A percentile compares a stretch with the other conserved stretches of the same genome.
Conservation (phyloP, 805 yeast species). For the Wickerhamomyces bovis region DNA sequence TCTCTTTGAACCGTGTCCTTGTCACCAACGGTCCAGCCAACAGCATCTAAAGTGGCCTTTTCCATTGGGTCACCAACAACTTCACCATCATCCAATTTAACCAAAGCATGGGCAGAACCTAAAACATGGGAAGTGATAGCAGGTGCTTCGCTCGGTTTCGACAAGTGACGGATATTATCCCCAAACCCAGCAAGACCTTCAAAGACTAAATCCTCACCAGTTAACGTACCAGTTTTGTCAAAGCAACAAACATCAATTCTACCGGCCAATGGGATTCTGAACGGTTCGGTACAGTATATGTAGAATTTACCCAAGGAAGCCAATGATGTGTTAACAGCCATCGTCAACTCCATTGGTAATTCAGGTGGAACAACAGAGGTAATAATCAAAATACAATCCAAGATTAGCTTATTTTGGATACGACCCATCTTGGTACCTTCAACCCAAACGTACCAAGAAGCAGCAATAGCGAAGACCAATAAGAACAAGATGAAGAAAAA, state of each 20-base stretch:
- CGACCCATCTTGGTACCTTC: conserved; percentile 97
- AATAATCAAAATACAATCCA: conserved; percentile 92
- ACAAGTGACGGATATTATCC: conserved; percentile 46
- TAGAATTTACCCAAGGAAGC: conserved; percentile 82
- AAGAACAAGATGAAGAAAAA: conserved; percentile 86
- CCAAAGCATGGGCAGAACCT: conserved; percentile 96
- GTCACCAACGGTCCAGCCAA: conserved; percentile 76
- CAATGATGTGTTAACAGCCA: conserved; percentile 93
- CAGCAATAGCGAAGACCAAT: conserved; percentile 86
- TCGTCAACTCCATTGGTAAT: conserved; percentile 96
- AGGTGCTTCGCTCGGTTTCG: conserved; percentile 59
- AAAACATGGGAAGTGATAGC: conserved; percentile 61
- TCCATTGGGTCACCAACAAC: conserved; percentile 99
- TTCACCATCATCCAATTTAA: conserved; percentile 91
- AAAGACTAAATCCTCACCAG: conserved; percentile 93
- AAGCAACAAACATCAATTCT: conserved; percentile 97
- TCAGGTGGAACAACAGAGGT: conserved; percentile 99
- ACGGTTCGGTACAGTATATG: conserved; percentile 96
- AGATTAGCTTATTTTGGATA: conserved; percentile 83
- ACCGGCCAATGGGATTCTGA: conserved; percentile 96
- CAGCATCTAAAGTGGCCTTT: conserved; percentile 85
- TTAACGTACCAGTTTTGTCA: conserved; percentile 96
- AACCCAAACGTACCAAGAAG: conserved; percentile 97
- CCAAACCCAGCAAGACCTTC: conserved; percentile 91
- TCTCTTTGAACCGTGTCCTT: conserved; percentile 63